These are phyloP conservation scores for Talaromyces sp. DNA, from an alignment of 2,329 filamentous ascomycete genomes.

Conservation along the genomic window DNA sequence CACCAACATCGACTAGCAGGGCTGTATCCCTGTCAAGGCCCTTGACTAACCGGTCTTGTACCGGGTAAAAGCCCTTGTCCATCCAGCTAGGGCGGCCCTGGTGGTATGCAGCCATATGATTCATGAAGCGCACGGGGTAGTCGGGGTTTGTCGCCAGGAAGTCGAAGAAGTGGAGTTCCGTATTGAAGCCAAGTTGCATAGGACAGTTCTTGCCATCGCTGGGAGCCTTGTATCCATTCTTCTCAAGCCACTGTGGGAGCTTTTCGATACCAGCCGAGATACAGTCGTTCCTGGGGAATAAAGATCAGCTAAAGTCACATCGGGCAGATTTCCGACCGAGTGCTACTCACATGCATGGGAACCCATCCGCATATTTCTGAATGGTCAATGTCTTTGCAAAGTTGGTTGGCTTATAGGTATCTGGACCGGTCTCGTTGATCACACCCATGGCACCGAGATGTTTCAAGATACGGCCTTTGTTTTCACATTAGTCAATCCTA, in stretches of 20 bases:
- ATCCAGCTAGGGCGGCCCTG: conserved; percentile 34
- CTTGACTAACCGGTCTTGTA: conserved; percentile 15
- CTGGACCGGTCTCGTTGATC: conserved; percentile 20
- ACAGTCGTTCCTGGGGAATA: conserved; percentile 18
- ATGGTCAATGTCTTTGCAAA: conserved; percentile 22
- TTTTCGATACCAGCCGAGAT: conserved; percentile 19
- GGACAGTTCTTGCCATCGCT: conserved; percentile 18
- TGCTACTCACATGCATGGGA: conserved; percentile 19
- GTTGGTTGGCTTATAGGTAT: conserved; percentile 20
- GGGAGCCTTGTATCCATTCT: conserved; percentile 22
- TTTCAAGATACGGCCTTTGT: conserved; percentile 26
- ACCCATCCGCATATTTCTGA: conserved; percentile 17
- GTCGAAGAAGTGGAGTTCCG: conserved; percentile 24
- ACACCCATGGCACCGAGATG: conserved; percentile 37
- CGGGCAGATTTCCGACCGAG: neutral
- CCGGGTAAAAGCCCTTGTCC: conserved; percentile 16
- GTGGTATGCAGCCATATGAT: conserved; percentile 34
- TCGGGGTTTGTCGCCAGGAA: conserved; percentile 21
- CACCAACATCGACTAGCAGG: conserved; percentile 20
- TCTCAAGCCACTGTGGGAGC: conserved; percentile 21
- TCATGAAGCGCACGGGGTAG: conserved; percentile 33
- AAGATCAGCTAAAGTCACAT: conserved; percentile 13
- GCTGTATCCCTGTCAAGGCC: conserved; percentile 12
- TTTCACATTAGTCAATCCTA: conserved; percentile 15
- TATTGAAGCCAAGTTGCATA: conserved; percentile 24